Conservation (phyloP, 352 stramenopile genomes). For the Globisporangium irregulare region DNA sequence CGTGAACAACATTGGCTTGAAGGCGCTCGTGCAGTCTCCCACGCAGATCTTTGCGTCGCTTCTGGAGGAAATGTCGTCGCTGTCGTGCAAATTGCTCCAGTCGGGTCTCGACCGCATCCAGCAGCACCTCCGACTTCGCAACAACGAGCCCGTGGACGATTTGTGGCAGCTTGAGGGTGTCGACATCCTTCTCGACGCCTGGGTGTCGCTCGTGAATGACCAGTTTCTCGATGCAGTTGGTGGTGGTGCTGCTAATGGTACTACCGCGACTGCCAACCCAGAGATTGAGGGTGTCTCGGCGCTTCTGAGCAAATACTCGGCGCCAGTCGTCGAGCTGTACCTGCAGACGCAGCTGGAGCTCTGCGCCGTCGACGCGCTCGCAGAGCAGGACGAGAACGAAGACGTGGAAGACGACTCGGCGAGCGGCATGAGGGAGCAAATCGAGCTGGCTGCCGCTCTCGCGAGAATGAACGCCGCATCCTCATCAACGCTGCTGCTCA, state of each 20-base stretch:
- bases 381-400: slow-evolving; percentile 78
- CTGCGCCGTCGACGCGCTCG: slow-evolving; percentile 57
- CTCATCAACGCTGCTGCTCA: slow-evolving; percentile 50
- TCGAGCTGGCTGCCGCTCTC: slow-evolving; percentile 67
- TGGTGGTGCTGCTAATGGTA: background rate
- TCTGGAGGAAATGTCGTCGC: slow-evolving; percentile 61
- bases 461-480: slow-evolving; percentile 60
- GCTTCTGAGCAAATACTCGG: slow-evolving; percentile 53
- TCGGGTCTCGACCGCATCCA: slow-evolving; percentile 65
- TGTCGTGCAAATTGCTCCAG: slow-evolving; percentile 70
- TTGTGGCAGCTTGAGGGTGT: slow-evolving; percentile 84
- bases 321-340: slow-evolving; percentile 71
- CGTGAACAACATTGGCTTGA: slow-evolving; percentile 70
- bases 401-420: slow-evolving; percentile 80
- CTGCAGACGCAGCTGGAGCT: slow-evolving; percentile 73
- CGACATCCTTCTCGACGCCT: slow-evolving; percentile 78
- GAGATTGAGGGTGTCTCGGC: slow-evolving; percentile 37
- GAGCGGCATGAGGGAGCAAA: slow-evolving; percentile 59
- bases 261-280: slow-evolving; percentile 13
- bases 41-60: slow-evolving; percentile 53
- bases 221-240: slow-evolving; percentile 34
- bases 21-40: slow-evolving; percentile 39
- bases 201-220: slow-evolving; percentile 69
- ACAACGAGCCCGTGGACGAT: slow-evolving; percentile 54
- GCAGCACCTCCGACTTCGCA: slow-evolving; percentile 42